Percentiles rank a stretch among this genome's conserved stretches.
These are phyloP conservation scores for Coemansia sp. DNA, from an alignment of 192 early-diverging fungal species.

Conservation along the genomic window DNA sequence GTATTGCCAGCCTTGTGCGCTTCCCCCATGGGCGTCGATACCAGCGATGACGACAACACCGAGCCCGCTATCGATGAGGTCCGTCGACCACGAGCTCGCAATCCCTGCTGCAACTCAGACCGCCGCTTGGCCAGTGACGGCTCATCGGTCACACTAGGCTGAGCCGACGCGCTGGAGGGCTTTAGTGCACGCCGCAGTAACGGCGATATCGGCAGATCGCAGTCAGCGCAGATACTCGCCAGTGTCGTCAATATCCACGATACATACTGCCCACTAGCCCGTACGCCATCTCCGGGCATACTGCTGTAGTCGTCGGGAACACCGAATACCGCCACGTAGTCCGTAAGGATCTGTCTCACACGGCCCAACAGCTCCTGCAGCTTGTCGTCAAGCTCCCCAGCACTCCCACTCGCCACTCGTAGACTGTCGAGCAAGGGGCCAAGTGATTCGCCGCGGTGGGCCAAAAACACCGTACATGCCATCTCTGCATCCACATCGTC, in stretches of 20 bases:
- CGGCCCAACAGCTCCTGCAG: constrained; percentile 31
- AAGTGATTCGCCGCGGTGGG: constrained; percentile 33
- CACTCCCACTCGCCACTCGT: background rate
- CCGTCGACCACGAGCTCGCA: constrained; percentile 25
- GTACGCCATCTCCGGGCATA: background rate
- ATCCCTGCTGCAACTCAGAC: constrained; percentile 13
- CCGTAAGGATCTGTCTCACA: constrained; percentile 25
- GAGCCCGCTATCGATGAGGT: constrained; percentile 46
- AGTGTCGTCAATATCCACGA: constrained; percentile 45
- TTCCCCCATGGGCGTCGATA: constrained; percentile 10
- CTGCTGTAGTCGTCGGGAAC: constrained; percentile 5
- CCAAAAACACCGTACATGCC: constrained; percentile 44
- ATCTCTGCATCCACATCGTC: constrained; percentile 31
- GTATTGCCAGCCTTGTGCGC: background rate
- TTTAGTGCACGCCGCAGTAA: background rate
- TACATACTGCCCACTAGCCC: constrained; percentile 10
- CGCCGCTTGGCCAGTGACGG: constrained; percentile 10
- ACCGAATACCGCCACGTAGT: constrained; percentile 37
- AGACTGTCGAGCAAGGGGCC: constrained; percentile 20
- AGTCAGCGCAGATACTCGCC: constrained; percentile 44
- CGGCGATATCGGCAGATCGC: constrained; percentile 34
- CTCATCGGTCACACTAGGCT: background rate
- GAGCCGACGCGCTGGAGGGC: background rate
- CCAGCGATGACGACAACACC: constrained; percentile 33
- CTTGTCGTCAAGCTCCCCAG: constrained; percentile 4